phyloP scores from a whole-genome alignment of 345 rosid species.

The Bruguiera gymnorhiza region DNA sequence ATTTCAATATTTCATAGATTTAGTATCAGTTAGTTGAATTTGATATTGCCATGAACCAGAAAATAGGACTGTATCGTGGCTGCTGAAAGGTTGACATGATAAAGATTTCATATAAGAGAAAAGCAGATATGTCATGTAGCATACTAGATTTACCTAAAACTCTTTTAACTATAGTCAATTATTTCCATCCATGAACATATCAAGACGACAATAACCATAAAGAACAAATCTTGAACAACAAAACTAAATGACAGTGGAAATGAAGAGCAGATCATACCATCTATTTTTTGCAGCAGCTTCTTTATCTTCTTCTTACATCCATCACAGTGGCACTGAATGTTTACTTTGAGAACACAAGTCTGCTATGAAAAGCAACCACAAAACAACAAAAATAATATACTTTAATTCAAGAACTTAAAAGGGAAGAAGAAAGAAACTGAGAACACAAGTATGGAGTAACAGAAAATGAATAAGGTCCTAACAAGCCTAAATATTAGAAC shows the following conservation, averaged over 20 bases:
- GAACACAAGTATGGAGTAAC: not conserved
- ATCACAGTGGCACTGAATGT: slow-evolving; percentile 76
- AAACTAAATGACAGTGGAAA: not conserved
- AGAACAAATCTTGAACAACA: not conserved
- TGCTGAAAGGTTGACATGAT: too few species aligned
- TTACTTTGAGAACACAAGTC: slow-evolving; percentile 81
- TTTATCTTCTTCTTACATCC: slow-evolving; percentile 83
- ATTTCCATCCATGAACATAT: not conserved
- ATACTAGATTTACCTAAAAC: too few species aligned
- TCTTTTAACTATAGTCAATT: too few species aligned
- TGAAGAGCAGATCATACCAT: slow-evolving; percentile 43
- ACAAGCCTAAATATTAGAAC: not conserved
- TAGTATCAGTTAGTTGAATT: too few species aligned
- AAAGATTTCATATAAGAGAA: too few species aligned
- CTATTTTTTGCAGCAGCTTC: slow-evolving; percentile 72
- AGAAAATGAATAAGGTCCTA: slow-evolving; percentile 11
- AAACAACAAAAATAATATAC: not conserved
- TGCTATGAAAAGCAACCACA: slow-evolving; percentile 34
- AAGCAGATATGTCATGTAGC: too few species aligned
- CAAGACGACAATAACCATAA: not conserved
- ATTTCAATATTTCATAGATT: too few species aligned
- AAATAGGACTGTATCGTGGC: too few species aligned
- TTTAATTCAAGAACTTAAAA: not conserved
- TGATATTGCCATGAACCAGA: too few species aligned
- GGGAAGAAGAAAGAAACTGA: not conserved